Conservation (phyloP, 2,329 filamentous ascomycete species). For the Epicoccum nigrum region DNA sequence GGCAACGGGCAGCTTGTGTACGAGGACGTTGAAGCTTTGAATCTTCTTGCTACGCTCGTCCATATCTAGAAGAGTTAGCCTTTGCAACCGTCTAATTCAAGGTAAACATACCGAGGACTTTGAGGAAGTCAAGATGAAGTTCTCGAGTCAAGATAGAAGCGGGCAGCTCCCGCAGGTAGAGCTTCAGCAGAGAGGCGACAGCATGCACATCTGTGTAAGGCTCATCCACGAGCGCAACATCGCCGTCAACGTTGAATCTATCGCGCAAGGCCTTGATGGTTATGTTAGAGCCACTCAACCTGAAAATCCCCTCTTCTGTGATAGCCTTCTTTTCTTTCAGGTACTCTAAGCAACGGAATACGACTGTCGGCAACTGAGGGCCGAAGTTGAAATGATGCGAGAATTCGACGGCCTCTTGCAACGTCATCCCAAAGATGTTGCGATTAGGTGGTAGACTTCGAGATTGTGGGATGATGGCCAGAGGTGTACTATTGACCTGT, state of each 20-base stretch:
- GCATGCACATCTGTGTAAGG: conserved; percentile 96
- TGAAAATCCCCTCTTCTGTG: conserved; percentile 92
- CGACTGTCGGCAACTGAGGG: conserved; percentile 84
- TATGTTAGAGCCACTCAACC: conserved; percentile 93
- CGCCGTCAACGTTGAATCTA: conserved; percentile 90
- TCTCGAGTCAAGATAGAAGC: conserved; percentile 90
- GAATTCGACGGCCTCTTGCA: conserved; percentile 84
- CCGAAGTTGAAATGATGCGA: conserved; percentile 75
- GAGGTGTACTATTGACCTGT: conserved; percentile 24
- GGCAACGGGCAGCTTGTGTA: conserved; percentile 77
- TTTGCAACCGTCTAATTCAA: background rate
- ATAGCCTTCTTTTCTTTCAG: conserved; percentile 81
- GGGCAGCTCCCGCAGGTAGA: conserved; percentile 91
- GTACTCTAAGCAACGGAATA: conserved; percentile 95
- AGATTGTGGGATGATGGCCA: conserved; percentile 29
- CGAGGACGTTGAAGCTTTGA: conserved; percentile 74
- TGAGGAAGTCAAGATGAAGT: conserved; percentile 85
- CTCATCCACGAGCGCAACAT: conserved; percentile 85
- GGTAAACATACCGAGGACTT: conserved; percentile 66
- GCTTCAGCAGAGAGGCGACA: conserved; percentile 84
- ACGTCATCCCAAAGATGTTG: conserved; percentile 78
- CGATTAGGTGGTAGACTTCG: conserved; percentile 54
- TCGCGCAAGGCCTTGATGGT: conserved; percentile 91
- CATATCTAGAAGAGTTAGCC: conserved; percentile 63
- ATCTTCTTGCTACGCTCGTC: conserved; percentile 78